These are phyloP conservation scores for Scheffersomyces coipomensis DNA, from an alignment of 805 yeast species.

Conservation along the genomic window DNA sequence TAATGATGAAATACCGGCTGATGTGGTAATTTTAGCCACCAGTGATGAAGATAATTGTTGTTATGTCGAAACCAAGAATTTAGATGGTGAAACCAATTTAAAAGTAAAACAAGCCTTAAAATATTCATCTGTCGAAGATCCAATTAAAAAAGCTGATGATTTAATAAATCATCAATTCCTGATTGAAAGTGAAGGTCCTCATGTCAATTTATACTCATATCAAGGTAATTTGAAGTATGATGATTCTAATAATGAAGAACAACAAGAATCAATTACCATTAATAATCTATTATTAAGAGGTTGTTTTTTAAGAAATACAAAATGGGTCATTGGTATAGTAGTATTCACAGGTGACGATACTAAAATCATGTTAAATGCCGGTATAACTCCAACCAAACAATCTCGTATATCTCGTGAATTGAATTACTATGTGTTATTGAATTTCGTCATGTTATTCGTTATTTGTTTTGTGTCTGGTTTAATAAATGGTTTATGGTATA, in stretches of 20 bases:
- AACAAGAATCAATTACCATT: constrained; percentile 64
- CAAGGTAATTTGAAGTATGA: constrained; percentile 58
- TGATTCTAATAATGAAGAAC: constrained; percentile 6
- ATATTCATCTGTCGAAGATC: constrained; percentile 50
- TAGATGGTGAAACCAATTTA: constrained; percentile 57
- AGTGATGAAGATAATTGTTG: constrained; percentile 70
- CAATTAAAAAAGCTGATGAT: constrained; percentile 36
- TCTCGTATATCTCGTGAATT: constrained; percentile 73
- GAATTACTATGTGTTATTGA: constrained; percentile 66
- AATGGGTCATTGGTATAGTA: constrained; percentile 80
- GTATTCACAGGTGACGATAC: constrained; percentile 77
- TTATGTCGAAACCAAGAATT: constrained; percentile 52
- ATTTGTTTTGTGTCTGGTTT: constrained; percentile 70
- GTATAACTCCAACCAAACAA: constrained; percentile 73
- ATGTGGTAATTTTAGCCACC: constrained; percentile 62
- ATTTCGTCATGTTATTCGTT: constrained; percentile 61
- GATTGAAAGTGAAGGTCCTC: constrained; percentile 84
- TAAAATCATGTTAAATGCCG: constrained; percentile 78
- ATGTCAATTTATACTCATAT: constrained; percentile 71
- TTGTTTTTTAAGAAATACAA: constrained; percentile 74
- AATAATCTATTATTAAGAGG: constrained; percentile 74
- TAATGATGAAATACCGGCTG: constrained; percentile 80
- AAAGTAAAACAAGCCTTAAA: constrained; percentile 75
- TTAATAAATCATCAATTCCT: constrained; percentile 48
- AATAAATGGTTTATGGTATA: constrained; percentile 67